Base-by-base conservation (phyloP, 2,329 filamentous ascomycete species). In the Pseudogymnoascus sp. region DNA sequence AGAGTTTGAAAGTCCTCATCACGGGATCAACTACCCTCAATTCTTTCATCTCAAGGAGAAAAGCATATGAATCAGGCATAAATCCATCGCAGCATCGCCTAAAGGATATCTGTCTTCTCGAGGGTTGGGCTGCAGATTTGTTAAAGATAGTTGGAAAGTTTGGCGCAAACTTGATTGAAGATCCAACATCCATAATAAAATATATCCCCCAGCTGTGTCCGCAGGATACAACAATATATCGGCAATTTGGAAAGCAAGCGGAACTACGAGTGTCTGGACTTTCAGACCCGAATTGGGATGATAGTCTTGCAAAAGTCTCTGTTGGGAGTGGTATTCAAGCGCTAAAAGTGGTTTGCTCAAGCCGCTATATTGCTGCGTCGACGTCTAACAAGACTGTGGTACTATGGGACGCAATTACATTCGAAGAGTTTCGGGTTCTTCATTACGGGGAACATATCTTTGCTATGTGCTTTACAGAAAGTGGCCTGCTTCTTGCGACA, bases 161-260 rank as follows among this genome's bases (percentile, higher is more conserved):
- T 62, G 70, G 71, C 2, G 43, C 12, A 6, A 62, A 65, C 38
- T 59, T 76, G 9, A 32, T 60, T 1, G 37, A 58, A 32, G 61
- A 67, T 6, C 74, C 75, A 0, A 64, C 69, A 5, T 61, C 70
- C 0, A 76, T 77, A 34, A 73, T 75, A 62, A 71, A 72, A 43
- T 62, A 68, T 2, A 71, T 77, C 7, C 73, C 74, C 1, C 72
- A 74, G 1, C 72, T 78, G 39, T 77, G 75, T 62, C 75, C 76
- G 0, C 35, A 59, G 6, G 65, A 67, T 18, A 75, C 75, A 6
- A 64, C 68, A 2, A 71, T 76, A 3, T 70, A 71, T 60, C 65
- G 69, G 54, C 66, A 69, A 8, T 76, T 75, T 61, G 66, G 67
- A 1, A 60, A 66, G n/a, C 50, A 57, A 6, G 8, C 25, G 11